Evolutionary conservation across 2,329 filamentous ascomycete species (phyloP).

Genomic region (Mariannaea sp.): DNA sequence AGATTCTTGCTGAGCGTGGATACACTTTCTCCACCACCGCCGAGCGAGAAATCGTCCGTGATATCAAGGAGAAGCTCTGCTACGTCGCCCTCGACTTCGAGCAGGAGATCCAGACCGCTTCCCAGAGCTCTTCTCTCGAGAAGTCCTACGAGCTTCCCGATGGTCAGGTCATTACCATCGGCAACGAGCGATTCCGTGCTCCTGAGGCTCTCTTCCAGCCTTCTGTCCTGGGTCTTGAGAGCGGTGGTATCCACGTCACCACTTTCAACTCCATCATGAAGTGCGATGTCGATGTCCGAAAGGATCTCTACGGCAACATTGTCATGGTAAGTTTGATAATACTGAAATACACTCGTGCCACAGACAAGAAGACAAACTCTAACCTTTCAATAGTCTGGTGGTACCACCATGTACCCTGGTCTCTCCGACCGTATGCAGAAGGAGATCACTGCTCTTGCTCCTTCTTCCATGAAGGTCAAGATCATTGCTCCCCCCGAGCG

Average conservation of each 20-base stretch:
- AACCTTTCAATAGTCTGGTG: no score
- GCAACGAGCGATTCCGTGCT: slow-evolving; percentile 99
- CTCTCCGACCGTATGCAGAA: slow-evolving; percentile 99
- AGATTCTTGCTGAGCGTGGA: slow-evolving; percentile 98
- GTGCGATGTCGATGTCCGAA: slow-evolving; percentile 99
- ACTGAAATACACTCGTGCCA: slow-evolving; percentile 34
- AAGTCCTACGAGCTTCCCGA: slow-evolving; percentile 99
- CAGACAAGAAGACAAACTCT: no score
- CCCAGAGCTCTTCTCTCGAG: slow-evolving; percentile 98
- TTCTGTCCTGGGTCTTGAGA: slow-evolving; percentile 96
- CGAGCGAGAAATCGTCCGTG: slow-evolving; percentile 99
- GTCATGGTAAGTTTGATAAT: slow-evolving; percentile 81
- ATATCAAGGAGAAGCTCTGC: slow-evolving; percentile 99
- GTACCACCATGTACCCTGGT: slow-evolving; percentile 99
- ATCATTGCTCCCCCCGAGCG: slow-evolving; percentile 99
- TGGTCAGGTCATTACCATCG: slow-evolving; percentile 99
- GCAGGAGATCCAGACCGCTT: slow-evolving; percentile 99
- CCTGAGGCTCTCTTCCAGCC: slow-evolving; percentile 99
- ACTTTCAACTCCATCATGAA: slow-evolving; percentile 99
- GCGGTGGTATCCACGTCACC: slow-evolving; percentile 98
- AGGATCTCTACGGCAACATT: slow-evolving; percentile 99
- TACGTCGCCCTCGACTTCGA: slow-evolving; percentile 99
- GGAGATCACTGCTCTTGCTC: slow-evolving; percentile 99
- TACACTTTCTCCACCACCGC: slow-evolving; percentile 99
- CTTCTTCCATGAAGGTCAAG: slow-evolving; percentile 99